These are phyloP conservation scores for Rhodotorula glutinis DNA, from an alignment of 1,284 basidiomycete species.

Conservation along the genomic window DNA sequence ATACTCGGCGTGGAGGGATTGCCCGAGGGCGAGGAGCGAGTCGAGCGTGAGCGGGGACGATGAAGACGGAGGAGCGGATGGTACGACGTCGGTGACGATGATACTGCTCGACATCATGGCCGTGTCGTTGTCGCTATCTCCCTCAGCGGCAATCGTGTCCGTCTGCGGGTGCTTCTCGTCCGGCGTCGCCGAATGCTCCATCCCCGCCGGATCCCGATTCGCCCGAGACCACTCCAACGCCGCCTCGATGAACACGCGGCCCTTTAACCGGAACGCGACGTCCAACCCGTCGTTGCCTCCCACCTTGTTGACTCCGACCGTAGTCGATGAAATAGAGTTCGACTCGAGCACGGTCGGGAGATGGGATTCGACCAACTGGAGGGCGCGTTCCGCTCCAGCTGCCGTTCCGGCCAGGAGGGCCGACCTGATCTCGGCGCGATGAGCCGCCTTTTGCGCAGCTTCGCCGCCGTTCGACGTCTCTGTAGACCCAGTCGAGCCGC, in stretches of 20 bases:
- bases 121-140: conserved; percentile 54
- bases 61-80: conserved; percentile 19
- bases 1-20: conserved; percentile 64
- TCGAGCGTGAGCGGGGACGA: conserved; percentile 53
- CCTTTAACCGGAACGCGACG: conserved; percentile 24
- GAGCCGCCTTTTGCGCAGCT: not conserved
- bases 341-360: conserved; percentile 16
- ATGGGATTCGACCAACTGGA: conserved; percentile 17
- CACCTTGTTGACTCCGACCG: not conserved
- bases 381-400: not conserved
- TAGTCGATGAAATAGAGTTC: not conserved
- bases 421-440: conserved; percentile 16
- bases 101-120: not conserved
- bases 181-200: not conserved
- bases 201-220: conserved; percentile 49
- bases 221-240: conserved; percentile 52
- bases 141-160: conserved; percentile 34
- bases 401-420: conserved; percentile 14
- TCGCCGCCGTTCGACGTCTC: not conserved
- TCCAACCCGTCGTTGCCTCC: conserved; percentile 3
- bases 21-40: conserved; percentile 66
- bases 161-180: conserved; percentile 38
- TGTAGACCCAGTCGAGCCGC: no score
- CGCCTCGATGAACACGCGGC: conserved; percentile 71
- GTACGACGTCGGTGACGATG: conserved; percentile 17